These are phyloP conservation scores for Xylaria sp. DNA, from an alignment of 2,329 filamentous ascomycete genomes.

Conservation along the genomic window DNA sequence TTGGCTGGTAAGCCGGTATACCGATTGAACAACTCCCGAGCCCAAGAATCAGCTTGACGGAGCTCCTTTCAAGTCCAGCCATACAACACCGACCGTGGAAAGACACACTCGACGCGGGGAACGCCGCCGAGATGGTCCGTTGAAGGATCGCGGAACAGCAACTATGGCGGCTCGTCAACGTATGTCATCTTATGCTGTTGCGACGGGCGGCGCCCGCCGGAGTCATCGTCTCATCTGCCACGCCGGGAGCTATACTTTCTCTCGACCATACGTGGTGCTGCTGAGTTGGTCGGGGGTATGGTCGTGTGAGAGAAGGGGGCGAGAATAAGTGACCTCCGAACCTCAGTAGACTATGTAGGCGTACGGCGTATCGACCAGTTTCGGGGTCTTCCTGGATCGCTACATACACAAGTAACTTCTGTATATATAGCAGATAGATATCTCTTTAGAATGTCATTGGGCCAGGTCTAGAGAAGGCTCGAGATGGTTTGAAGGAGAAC, in stretches of 20 bases:
- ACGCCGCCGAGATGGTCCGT: not conserved
- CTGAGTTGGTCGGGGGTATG: not conserved
- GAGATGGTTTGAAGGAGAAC: not conserved
- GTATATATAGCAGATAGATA: no score
- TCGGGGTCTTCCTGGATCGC: not conserved
- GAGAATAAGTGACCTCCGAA: not conserved
- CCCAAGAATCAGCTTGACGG: not conserved
- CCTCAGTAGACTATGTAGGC: not conserved
- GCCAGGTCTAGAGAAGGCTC: not conserved
- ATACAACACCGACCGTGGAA: not conserved
- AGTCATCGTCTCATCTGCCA: not conserved
- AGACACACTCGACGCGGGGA: not conserved
- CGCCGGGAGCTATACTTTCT: not conserved
- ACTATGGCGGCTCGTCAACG: not conserved
- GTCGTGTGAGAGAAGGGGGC: not conserved
- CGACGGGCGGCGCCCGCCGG: conserved; percentile 13
- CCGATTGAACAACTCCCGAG: not conserved
- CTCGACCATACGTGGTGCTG: not conserved
- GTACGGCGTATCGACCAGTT: not conserved
- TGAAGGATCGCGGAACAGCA: not conserved
- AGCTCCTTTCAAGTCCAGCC: not conserved
- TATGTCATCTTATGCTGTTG: not conserved
- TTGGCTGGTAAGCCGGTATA: not conserved
- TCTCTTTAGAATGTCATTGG: no score
- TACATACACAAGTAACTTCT: no score